Evolutionary conservation across 768 basidiomycete species (phyloP), one percentile per base, ranked within the genome.

Genomic region (Russula dissimulans): DNA sequence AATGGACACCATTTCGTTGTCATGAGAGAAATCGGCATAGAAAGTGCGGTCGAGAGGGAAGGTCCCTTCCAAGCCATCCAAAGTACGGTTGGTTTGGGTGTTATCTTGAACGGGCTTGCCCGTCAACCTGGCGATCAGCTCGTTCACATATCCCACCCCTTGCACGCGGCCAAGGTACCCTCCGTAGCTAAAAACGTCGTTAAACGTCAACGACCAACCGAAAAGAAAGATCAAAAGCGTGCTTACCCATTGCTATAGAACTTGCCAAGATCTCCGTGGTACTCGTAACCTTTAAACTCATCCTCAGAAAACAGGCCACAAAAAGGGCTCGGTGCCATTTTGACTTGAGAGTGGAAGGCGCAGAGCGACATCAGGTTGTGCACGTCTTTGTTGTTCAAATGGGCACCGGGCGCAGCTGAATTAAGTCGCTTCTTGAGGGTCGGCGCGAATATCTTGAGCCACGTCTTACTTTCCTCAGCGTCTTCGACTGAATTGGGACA

Each of bases 101-200:
- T 78, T 67, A 70, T 91, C 89, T 43, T 69, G 69, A 32, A 90
- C 86, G 1, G 83, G 80, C 15, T 69, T 71, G 15, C 77, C 77
- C 0, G 85, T 89, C 45, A 95, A 77, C 11, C 94, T 82, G 0
- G 90, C 89, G 22, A 95, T 70, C n/a, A 95, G 80, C 73, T 95
- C 92, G 69, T 92, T 93, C 67, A 89, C 77, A 69, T 89, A 95
- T 6, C 92, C 93, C 4, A 93, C 85, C 36, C 91, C 90, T 69
- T 90, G 89, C 7, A 91, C 82, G 5, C 76, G 84, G 2, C 91
- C 90, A 1, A 92, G 75, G 2, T 70, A 65, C 61, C 83, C 81
- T 4, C 90, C 89, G 60, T 89, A 80, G 18, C 87, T 88, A 60
- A 18, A 50, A 32, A 45, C 11, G 5, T 29, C 9, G 50, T 6